phyloP scores from a whole-genome alignment of 2,329 filamentous ascomycete species.

The Colletotrichum viniferum region DNA sequence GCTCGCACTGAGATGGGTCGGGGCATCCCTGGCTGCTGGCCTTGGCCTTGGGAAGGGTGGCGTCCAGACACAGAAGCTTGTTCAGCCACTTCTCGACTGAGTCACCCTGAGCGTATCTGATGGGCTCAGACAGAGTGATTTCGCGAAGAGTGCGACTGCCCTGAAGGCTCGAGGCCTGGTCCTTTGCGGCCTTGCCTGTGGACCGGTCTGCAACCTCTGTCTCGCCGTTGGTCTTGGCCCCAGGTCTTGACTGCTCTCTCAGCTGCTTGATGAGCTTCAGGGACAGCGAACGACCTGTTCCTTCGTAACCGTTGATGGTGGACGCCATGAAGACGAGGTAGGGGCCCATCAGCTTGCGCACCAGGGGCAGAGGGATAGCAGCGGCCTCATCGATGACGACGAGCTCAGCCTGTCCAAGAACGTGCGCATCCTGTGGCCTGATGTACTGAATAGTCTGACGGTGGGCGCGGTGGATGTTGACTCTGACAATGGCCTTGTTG shows the following conservation, averaged over 20 bases:
- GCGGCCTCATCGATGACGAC: conserved; percentile 97
- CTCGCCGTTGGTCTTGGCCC: conserved; percentile 57
- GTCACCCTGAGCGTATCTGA: conserved; percentile 91
- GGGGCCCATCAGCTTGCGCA: conserved; percentile 92
- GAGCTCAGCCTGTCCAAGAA: conserved; percentile 91
- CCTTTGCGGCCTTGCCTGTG: conserved; percentile 75
- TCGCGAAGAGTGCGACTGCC: conserved; percentile 85
- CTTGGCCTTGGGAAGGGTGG: conserved; percentile 81
- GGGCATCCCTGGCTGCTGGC: conserved; percentile 79
- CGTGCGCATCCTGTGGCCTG: conserved; percentile 92
- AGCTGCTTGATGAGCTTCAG: conserved; percentile 97
- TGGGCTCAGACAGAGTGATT: conserved; percentile 91
- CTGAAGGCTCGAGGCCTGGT: conserved; percentile 59
- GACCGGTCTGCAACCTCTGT: conserved; percentile 77
- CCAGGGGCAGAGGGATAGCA: conserved; percentile 90
- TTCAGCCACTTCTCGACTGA: conserved; percentile 97
- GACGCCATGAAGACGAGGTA: conserved; percentile 99
- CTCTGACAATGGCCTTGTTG: conserved; percentile 97
- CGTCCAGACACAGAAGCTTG: conserved; percentile 89
- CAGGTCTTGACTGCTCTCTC: conserved; percentile 84
- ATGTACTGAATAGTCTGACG: conserved; percentile 99
- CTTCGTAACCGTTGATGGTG: conserved; percentile 98
- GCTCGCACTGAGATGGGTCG: conserved; percentile 88
- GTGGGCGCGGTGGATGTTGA: conserved; percentile 94
- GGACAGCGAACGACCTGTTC: conserved; percentile 91